A percentile compares a stretch with the other conserved stretches of the same genome.
Evolutionary conservation across 176 grass and related monocot species (phyloP).

Genomic region (Pharus latifolius): DNA sequence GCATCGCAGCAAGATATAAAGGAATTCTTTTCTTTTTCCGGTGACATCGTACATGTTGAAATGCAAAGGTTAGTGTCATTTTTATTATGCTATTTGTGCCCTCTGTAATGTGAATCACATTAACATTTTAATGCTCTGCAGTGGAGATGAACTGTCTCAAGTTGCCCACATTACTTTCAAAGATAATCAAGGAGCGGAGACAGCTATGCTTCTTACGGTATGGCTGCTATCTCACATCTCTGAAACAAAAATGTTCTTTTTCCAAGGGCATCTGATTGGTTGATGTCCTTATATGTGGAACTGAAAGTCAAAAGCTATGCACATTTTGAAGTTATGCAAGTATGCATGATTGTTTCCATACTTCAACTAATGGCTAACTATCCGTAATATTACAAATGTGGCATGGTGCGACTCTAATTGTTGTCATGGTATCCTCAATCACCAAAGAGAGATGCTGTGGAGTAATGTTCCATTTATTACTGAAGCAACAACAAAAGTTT

Average conservation of each 20-base stretch:
- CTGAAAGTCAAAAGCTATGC: background rate
- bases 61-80: slow-evolving; percentile 56
- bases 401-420: background rate
- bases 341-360: background rate
- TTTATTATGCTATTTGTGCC: slow-evolving; percentile 6
- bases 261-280: background rate
- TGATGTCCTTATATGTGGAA: background rate
- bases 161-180: slow-evolving; percentile 87
- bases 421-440: background rate
- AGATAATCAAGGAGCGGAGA: slow-evolving; percentile 73
- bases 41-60: slow-evolving; percentile 69
- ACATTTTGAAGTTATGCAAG: background rate
- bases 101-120: background rate
- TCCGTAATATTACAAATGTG: background rate
- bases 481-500: too few relatives aligned
- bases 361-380: background rate
- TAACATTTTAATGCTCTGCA: slow-evolving; percentile 28
- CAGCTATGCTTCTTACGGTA: slow-evolving; percentile 94
- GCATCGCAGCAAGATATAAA: slow-evolving; percentile 62
- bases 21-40: slow-evolving; percentile 92
- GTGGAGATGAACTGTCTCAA: slow-evolving; percentile 79
- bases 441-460: background rate
- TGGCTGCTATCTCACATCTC: background rate
- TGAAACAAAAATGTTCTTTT: background rate
- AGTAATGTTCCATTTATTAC: background rate